phyloP scores from a whole-genome alignment of 495 filamentous ascomycete species.

The Penicillium paradoxum region DNA sequence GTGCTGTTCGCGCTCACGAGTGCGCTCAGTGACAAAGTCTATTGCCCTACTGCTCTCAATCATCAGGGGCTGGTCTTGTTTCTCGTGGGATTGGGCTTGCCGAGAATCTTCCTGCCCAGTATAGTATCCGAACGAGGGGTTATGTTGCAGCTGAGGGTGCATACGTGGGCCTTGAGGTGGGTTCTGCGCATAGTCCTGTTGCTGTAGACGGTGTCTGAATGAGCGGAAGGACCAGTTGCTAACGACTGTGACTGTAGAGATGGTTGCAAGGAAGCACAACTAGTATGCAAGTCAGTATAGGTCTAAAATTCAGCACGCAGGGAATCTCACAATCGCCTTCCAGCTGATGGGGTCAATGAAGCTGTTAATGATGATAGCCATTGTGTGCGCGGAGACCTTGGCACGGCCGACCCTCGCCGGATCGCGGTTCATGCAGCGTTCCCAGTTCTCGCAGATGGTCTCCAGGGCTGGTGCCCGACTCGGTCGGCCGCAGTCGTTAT shows the following conservation, averaged over 20 bases:
- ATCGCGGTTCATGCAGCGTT: conserved; percentile 77
- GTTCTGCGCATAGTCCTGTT: conserved; percentile 29
- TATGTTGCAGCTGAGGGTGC: conserved; percentile 23
- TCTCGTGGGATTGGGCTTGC: conserved; percentile 15
- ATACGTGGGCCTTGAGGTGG: conserved; percentile 20
- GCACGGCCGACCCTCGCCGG: conserved; percentile 60
- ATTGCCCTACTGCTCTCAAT: conserved; percentile 30
- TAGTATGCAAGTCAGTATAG: conserved; percentile 20
- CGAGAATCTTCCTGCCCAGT: conserved; percentile 16
- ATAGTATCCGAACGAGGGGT: conserved; percentile 25
- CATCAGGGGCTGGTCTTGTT: conserved; percentile 30
- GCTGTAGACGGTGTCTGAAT: conserved; percentile 36
- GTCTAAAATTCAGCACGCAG: background rate
- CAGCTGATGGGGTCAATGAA: conserved; percentile 68
- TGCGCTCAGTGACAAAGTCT: conserved; percentile 34
- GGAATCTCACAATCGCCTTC: conserved; percentile 60
- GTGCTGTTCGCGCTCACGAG: conserved; percentile 32
- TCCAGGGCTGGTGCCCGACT: conserved; percentile 68
- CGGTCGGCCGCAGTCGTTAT: conserved; percentile 64
- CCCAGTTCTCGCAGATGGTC: conserved; percentile 70
- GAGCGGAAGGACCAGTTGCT: conserved; percentile 47
- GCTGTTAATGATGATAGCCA: conserved; percentile 73
- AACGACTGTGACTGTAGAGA: conserved; percentile 39
- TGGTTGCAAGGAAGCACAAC: conserved; percentile 39
- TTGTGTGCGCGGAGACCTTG: conserved; percentile 65